Percentiles rank a stretch among this genome's conserved stretches.
phyloP scores from a whole-genome alignment of 352 stramenopile species.

The Pythium apleroticum region DNA sequence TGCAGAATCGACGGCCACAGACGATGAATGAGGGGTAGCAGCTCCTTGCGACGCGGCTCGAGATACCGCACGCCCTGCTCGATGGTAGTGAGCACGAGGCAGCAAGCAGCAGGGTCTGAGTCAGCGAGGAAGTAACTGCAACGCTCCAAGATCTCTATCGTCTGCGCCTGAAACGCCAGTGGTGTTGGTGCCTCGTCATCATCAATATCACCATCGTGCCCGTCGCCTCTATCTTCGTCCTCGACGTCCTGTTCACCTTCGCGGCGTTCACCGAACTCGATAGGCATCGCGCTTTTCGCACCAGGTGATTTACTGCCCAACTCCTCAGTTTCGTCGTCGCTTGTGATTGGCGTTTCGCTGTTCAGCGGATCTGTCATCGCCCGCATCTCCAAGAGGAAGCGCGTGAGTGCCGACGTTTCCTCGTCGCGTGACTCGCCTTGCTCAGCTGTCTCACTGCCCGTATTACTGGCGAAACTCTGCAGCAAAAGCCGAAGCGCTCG shows the following conservation, averaged over 20 bases:
- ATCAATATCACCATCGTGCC: slow-evolving; percentile 4
- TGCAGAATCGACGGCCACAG: slow-evolving; percentile 73
- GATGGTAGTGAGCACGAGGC: slow-evolving; percentile 72
- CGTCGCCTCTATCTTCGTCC: slow-evolving; percentile 12
- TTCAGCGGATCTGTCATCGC: slow-evolving; percentile 30
- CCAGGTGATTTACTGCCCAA: slow-evolving; percentile 11
- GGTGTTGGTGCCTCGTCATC: slow-evolving; percentile 26
- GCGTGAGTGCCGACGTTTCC: slow-evolving; percentile 33
- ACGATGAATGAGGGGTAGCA: slow-evolving; percentile 75
- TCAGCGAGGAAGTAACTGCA: slow-evolving; percentile 77
- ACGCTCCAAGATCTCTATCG: slow-evolving; percentile 74
- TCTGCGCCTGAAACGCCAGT: slow-evolving; percentile 48
- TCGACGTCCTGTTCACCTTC: slow-evolving; percentile 32
- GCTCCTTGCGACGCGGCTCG: slow-evolving; percentile 35
- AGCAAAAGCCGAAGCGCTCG: slow-evolving; percentile 57
- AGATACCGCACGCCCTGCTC: slow-evolving; percentile 60
- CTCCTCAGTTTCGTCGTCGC: not conserved
- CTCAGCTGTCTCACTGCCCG: not conserved
- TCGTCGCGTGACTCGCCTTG: not conserved
- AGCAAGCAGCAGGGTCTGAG: slow-evolving; percentile 66
- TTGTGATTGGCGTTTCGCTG: slow-evolving; percentile 5
- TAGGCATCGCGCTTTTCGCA: slow-evolving; percentile 66
- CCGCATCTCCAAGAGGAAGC: slow-evolving; percentile 71
- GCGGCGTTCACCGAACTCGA: slow-evolving; percentile 53
- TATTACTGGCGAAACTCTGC: slow-evolving; percentile 7